These are phyloP conservation scores for Erysimum cheiranthoides DNA, from an alignment of 345 rosid species.

Conservation along the genomic window DNA sequence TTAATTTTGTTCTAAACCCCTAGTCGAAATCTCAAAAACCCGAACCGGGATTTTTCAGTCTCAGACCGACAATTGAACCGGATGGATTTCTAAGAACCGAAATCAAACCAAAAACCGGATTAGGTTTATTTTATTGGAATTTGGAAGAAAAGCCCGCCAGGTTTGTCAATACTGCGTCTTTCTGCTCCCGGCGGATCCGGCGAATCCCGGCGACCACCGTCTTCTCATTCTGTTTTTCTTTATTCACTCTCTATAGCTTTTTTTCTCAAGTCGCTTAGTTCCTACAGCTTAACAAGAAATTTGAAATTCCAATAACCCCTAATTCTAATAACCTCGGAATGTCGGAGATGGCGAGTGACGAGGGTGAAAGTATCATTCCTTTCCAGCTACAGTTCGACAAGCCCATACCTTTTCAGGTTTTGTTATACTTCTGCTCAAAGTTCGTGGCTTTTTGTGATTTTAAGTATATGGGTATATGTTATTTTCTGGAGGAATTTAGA, in stretches of 20 bases:
- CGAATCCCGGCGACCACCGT: slow-evolving; percentile 36
- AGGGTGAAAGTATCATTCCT: slow-evolving; percentile 57
- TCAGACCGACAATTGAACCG: slow-evolving; percentile 3
- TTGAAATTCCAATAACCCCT: slow-evolving; percentile 1
- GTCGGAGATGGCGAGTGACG: slow-evolving; percentile 73
- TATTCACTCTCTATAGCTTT: background rate
- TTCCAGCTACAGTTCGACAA: slow-evolving; percentile 91
- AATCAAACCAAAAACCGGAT: slow-evolving; percentile 23
- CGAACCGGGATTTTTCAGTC: slow-evolving; percentile 18
- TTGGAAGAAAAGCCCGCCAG: slow-evolving; percentile 45
- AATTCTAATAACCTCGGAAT: background rate
- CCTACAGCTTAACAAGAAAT: background rate
- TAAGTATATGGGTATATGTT: background rate
- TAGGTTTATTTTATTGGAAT: too few species aligned
- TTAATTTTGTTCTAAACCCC: slow-evolving; percentile 11
- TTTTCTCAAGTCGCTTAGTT: slow-evolving; percentile 12
- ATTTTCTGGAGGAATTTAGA: background rate
- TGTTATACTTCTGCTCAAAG: slow-evolving; percentile 2
- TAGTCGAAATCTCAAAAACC: background rate
- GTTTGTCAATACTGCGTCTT: slow-evolving; percentile 20
- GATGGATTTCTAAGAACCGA: slow-evolving; percentile 15
- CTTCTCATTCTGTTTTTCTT: background rate
- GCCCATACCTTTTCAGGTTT: slow-evolving; percentile 84
- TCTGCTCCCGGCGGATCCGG: slow-evolving; percentile 38
- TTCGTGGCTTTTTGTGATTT: background rate